Evolutionary conservation across 805 yeast genomes (phyloP).

Genomic region (Pichia paraexigua): DNA sequence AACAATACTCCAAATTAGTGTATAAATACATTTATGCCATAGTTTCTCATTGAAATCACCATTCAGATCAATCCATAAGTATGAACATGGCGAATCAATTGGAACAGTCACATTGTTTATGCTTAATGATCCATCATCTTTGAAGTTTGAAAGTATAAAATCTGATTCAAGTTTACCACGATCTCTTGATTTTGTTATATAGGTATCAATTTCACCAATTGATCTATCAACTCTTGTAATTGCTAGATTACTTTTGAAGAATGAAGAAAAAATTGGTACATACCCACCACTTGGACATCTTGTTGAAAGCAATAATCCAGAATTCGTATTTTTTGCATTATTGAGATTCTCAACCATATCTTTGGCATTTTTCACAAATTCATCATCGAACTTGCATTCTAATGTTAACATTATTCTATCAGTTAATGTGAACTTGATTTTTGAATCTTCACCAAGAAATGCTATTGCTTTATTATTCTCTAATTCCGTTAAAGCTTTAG

Average conservation of each 20-base stretch:
- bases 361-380: conserved; percentile 38
- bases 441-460: conserved; percentile 40
- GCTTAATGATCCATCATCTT: conserved; percentile 7
- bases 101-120: conserved; percentile 39
- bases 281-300: conserved; percentile 57
- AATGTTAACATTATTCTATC: conserved; percentile 41
- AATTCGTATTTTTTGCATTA: conserved; percentile 22
- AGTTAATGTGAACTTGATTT: conserved; percentile 47
- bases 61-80: conserved; percentile 61
- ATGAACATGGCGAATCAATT: conserved; percentile 51
- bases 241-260: conserved; percentile 35
- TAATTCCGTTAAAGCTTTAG: conserved; percentile 42
- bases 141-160: conserved; percentile 33
- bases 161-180: conserved; percentile 60
- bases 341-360: conserved; percentile 36
- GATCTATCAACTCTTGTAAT: conserved; percentile 50
- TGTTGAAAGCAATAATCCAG: conserved; percentile 48
- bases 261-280: conserved; percentile 49
- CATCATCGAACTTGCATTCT: conserved; percentile 30
- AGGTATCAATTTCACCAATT: conserved; percentile 45
- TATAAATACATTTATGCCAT: conserved; percentile 51
- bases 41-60: conserved; percentile 51
- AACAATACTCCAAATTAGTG: conserved; percentile 38
- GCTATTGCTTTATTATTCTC: conserved; percentile 51
- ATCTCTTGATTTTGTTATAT: conserved; percentile 70